Conservation (phyloP, 139 green algal genomes). For the Coelastrella sp. region DNA sequence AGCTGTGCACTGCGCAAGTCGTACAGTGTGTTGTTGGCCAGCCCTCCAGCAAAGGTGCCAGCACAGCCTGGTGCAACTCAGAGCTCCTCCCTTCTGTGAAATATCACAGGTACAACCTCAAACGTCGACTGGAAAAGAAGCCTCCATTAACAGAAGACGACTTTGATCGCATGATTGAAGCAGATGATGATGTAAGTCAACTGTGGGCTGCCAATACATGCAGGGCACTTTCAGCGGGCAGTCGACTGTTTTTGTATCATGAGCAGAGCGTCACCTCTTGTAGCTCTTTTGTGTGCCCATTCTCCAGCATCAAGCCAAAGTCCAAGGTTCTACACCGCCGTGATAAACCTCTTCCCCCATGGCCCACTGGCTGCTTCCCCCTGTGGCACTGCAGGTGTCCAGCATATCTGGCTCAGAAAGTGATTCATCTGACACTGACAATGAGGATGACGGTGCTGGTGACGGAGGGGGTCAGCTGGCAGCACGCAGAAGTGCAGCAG, state of each 20-base stretch:
- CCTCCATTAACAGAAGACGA: slow-evolving; percentile 68
- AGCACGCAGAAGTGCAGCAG: background rate
- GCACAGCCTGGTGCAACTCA: no score
- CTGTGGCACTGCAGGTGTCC: slow-evolving; percentile 61
- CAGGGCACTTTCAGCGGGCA: background rate
- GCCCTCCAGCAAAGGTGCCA: no score
- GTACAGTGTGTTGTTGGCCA: no score
- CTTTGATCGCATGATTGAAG: slow-evolving; percentile 70
- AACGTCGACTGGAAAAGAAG: slow-evolving; percentile 69
- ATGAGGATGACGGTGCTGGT: slow-evolving; percentile 52
- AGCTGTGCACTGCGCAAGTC: no score
- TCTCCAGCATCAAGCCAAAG: no score
- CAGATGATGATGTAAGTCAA: slow-evolving; percentile 61
- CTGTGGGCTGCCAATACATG: background rate
- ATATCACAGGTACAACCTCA: slow-evolving; percentile 76
- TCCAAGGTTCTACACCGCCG: no score
- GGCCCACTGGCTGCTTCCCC: no score
- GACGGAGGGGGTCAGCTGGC: background rate
- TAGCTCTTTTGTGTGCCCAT: background rate
- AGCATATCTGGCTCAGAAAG: slow-evolving; percentile 75
- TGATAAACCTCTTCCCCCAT: no score
- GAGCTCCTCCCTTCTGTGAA: background rate
- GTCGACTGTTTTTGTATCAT: background rate
- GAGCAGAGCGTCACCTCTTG: background rate
- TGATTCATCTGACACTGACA: slow-evolving; percentile 40